Percentiles rank a stretch among this genome's conserved stretches.
phyloP scores from a whole-genome alignment of 768 basidiomycete genomes.

The Terana coerulea region DNA sequence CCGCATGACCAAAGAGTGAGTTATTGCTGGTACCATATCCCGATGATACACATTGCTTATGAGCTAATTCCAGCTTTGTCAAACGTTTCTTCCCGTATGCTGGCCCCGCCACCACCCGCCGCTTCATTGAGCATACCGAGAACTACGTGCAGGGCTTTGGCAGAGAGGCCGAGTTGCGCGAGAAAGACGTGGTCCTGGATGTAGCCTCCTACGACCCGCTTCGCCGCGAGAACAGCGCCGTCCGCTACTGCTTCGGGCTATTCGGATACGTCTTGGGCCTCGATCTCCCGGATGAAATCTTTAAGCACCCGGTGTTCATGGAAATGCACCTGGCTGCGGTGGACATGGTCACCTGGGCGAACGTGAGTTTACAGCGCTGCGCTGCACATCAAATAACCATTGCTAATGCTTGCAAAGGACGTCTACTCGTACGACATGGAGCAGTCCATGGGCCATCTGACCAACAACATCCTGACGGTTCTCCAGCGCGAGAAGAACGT shows the following conservation, averaged over 20 bases:
- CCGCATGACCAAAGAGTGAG: constrained; percentile 60
- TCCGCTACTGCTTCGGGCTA: constrained; percentile 58
- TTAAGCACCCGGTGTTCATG: constrained; percentile 50
- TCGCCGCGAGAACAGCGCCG: constrained; percentile 68
- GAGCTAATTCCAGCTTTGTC: constrained; percentile 43
- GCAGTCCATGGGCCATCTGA: constrained; percentile 60
- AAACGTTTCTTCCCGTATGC: constrained; percentile 38
- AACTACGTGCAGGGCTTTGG: constrained; percentile 56
- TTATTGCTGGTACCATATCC: background rate
- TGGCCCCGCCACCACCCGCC: constrained; percentile 42
- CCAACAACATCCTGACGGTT: constrained; percentile 50
- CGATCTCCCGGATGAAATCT: constrained; percentile 60
- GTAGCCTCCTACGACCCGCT: constrained; percentile 49
- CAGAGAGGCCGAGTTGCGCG: constrained; percentile 57
- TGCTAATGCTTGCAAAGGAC: constrained; percentile 44
- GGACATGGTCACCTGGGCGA: constrained; percentile 68
- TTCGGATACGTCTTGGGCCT: constrained; percentile 58
- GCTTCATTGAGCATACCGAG: constrained; percentile 50
- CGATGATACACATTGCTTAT: background rate
- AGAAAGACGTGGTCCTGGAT: constrained; percentile 50
- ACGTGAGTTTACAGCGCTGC: constrained; percentile 40
- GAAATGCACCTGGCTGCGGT: constrained; percentile 53
- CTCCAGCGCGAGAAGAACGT: constrained; percentile 43
- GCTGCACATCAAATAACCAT: background rate
- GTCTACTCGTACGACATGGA: constrained; percentile 76